phyloP scores from a whole-genome alignment of 192 early-diverging fungal genomes.

The Haplosporangium gracile region DNA sequence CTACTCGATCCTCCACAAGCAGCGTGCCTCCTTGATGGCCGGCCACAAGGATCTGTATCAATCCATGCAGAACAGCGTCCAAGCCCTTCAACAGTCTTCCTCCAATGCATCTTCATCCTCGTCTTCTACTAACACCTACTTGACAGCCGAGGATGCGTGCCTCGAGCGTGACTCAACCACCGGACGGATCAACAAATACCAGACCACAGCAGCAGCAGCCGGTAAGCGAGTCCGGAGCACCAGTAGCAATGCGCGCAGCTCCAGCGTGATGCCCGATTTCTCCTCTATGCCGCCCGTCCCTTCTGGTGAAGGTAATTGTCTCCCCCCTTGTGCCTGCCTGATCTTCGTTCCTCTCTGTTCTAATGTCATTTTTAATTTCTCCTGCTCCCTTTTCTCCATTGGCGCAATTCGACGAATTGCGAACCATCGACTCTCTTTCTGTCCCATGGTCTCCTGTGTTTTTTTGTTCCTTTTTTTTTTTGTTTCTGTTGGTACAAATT shows the following conservation, averaged over 20 bases:
- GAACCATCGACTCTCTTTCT: background rate
- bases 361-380: background rate
- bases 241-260: slow-evolving; percentile 4
- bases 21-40: slow-evolving; percentile 53
- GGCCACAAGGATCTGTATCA: slow-evolving; percentile 47
- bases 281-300: background rate
- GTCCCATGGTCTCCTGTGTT: background rate
- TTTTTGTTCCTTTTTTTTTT: background rate
- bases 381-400: background rate
- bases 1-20: slow-evolving; percentile 54
- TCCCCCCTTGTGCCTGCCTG: background rate
- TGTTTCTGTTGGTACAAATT: background rate
- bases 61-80: slow-evolving; percentile 26
- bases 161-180: slow-evolving; percentile 13
- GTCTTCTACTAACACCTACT: slow-evolving; percentile 15
- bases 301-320: slow-evolving; percentile 31
- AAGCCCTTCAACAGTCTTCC: background rate
- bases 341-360: background rate
- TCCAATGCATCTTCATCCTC: slow-evolving; percentile 1
- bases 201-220: background rate
- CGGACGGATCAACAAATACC: slow-evolving; percentile 32
- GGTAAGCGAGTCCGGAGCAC: slow-evolving; percentile 14
- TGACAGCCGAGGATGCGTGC: slow-evolving; percentile 10
- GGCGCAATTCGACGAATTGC: background rate
- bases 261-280: slow-evolving; percentile 19